Percentiles rank a stretch among this genome's conserved stretches.
These are phyloP conservation scores for Heliamphora exappendiculata DNA, from an alignment of 148 eudicot genomes.

Conservation along the genomic window DNA sequence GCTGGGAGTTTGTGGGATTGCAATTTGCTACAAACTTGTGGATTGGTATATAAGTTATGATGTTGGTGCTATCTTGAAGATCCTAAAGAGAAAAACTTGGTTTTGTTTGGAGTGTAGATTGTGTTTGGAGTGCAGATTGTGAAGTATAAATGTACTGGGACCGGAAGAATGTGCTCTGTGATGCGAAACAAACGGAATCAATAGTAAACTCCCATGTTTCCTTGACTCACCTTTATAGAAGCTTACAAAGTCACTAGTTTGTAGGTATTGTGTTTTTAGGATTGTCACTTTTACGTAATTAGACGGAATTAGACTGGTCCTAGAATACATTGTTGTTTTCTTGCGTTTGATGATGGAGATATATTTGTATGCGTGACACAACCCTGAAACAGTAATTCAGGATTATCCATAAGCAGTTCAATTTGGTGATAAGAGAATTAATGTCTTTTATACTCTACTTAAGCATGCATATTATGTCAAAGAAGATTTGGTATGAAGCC, in stretches of 20 bases:
- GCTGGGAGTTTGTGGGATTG: background rate
- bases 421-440: background rate
- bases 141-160: background rate
- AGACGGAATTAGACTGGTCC: background rate
- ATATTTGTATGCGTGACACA: background rate
- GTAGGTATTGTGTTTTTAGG: background rate
- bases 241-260: background rate
- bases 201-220: background rate
- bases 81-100: background rate
- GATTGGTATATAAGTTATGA: background rate
- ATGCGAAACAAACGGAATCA: background rate
- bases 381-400: background rate
- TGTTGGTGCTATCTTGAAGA: background rate
- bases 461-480: background rate
- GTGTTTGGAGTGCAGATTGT: background rate
- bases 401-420: background rate
- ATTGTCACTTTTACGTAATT: background rate
- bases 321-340: too few species aligned
- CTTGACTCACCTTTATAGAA: background rate
- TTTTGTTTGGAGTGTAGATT: too few species aligned
- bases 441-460: background rate
- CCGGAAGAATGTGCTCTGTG: background rate
- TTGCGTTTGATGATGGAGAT: background rate
- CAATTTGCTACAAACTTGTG: background rate
- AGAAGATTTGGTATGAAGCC: background rate